Evolutionary conservation across 2,329 filamentous ascomycete species (phyloP).

Genomic region (Macroventuria anomochaeta): DNA sequence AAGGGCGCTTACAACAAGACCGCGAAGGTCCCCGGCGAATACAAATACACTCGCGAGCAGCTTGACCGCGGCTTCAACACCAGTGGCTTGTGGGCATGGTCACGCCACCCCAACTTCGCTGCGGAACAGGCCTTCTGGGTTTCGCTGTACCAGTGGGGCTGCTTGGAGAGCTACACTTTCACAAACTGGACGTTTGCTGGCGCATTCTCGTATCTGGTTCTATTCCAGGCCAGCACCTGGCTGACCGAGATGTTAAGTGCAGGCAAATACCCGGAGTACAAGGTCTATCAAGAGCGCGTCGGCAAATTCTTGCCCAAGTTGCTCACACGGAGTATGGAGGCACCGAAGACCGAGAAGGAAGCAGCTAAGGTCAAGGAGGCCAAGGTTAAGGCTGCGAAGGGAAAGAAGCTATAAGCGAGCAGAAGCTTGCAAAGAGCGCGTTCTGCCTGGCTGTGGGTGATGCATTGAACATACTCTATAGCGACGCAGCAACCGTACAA

Average conservation of each 20-base stretch:
- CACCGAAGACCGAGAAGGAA: slow-evolving; percentile 28
- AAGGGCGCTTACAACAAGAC: slow-evolving; percentile 78
- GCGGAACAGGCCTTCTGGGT: slow-evolving; percentile 94
- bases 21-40: slow-evolving; percentile 70
- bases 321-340: slow-evolving; percentile 41
- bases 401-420: slow-evolving; percentile 6
- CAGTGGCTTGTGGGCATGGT: slow-evolving; percentile 83
- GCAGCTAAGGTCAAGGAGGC: slow-evolving; percentile 29
- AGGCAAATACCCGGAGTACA: slow-evolving; percentile 87
- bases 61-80: slow-evolving; percentile 90
- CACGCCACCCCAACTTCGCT: slow-evolving; percentile 92
- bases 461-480: no score
- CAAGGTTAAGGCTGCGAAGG: slow-evolving; percentile 28
- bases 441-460: no score
- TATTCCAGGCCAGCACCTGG: slow-evolving; percentile 90
- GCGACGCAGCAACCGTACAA: no score
- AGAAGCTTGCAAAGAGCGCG: background rate
- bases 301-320: slow-evolving; percentile 78
- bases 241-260: slow-evolving; percentile 83
- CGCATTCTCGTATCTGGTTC: slow-evolving; percentile 69
- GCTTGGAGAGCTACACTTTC: slow-evolving; percentile 71
- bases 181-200: slow-evolving; percentile 83
- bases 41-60: slow-evolving; percentile 71
- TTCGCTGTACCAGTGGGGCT: slow-evolving; percentile 85
- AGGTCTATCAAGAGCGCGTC: slow-evolving; percentile 80